phyloP scores from a whole-genome alignment of 2,329 filamentous ascomycete species.

The Sporothrix humicola region DNA sequence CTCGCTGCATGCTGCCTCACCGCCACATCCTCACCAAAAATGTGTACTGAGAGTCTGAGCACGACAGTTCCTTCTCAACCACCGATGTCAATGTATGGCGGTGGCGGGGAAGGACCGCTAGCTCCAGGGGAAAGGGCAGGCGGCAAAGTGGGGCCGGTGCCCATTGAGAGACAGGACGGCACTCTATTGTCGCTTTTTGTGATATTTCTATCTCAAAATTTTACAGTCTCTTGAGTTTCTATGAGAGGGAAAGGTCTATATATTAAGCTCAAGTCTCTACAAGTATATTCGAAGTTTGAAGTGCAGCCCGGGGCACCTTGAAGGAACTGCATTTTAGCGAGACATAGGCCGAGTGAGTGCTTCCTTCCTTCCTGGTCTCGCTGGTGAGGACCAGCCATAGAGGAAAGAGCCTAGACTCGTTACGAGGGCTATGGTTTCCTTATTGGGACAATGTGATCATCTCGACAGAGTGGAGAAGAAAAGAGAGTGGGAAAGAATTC shows the following conservation, averaged over 20 bases:
- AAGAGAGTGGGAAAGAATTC: neutral
- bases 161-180: neutral
- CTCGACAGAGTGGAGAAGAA: neutral
- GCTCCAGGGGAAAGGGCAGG: neutral
- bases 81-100: neutral
- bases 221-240: neutral
- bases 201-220: neutral
- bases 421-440: constrained; percentile 7
- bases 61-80: neutral
- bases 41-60: no score
- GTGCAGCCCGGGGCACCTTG: neutral
- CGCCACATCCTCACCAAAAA: neutral
- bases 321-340: constrained; percentile 10
- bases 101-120: neutral
- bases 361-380: neutral
- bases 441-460: neutral
- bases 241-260: no score
- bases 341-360: neutral
- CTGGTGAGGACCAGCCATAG: no score
- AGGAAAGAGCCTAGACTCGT: constrained; percentile 22
- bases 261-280: no score
- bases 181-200: neutral
- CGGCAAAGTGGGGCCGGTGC: neutral
- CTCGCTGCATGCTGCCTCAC: neutral
- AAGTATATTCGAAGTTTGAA: no score